Conservation (phyloP, 2,329 filamentous ascomycete species). For the Cladosporium sp. region DNA sequence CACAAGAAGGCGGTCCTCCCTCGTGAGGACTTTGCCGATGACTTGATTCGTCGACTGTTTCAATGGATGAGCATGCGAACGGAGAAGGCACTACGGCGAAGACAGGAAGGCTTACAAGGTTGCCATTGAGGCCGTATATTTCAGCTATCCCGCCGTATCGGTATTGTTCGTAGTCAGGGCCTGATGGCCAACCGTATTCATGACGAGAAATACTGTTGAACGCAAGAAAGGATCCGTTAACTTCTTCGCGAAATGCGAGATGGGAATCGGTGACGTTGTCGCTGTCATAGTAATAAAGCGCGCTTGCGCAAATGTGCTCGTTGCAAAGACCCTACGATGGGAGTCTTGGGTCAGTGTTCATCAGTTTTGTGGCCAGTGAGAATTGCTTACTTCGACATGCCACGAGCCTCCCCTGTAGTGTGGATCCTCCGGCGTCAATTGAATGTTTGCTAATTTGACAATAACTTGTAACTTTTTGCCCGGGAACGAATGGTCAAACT, state of each 20-base stretch:
- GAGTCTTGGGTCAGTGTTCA: neutral
- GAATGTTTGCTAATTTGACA: slow-evolving; percentile 58
- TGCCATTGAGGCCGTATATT: no score
- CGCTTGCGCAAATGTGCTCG: slow-evolving; percentile 60
- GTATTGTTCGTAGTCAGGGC: neutral
- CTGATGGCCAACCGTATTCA: neutral
- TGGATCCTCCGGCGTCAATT: slow-evolving; percentile 56
- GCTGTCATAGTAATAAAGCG: slow-evolving; percentile 58
- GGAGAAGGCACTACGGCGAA: no score
- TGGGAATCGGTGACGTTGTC: slow-evolving; percentile 55
- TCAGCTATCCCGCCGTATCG: no score
- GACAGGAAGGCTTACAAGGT: no score
- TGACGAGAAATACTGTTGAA: neutral
- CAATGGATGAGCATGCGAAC: no score
- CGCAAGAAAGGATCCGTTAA: neutral
- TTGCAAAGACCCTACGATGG: slow-evolving; percentile 39
- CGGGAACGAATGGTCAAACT: slow-evolving; percentile 25
- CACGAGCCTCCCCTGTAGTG: slow-evolving; percentile 51
- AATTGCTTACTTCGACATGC: slow-evolving; percentile 41
- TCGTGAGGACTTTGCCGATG: slow-evolving; percentile 47
- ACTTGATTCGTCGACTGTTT: slow-evolving; percentile 42
- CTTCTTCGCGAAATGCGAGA: slow-evolving; percentile 47
- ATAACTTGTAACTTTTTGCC: slow-evolving; percentile 56
- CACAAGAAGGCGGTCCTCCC: slow-evolving; percentile 47
- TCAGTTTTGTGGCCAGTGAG: neutral